Percentiles rank a stretch among this genome's conserved stretches.
These are phyloP conservation scores for Nannochloris sp. DNA, from an alignment of 139 green algal species.

Conservation along the genomic window DNA sequence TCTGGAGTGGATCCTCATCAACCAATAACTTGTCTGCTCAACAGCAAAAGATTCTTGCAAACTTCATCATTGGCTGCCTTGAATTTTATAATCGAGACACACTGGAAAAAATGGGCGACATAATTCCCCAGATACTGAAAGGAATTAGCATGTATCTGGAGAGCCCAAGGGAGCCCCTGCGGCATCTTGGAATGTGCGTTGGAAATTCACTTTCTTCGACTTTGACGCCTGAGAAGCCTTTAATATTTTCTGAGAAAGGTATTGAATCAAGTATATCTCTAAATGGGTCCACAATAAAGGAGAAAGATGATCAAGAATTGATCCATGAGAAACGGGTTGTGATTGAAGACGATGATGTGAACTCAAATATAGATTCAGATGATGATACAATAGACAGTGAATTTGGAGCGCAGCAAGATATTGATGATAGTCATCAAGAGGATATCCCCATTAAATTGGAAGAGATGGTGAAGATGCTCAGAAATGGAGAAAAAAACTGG, in stretches of 20 bases:
- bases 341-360: neutral
- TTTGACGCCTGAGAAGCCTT: conserved; percentile 34
- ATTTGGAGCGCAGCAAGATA: conserved; percentile 28
- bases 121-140: conserved; percentile 31
- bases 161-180: conserved; percentile 25
- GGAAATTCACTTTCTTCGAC: conserved; percentile 32
- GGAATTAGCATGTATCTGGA: conserved; percentile 46
- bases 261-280: neutral
- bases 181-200: conserved; percentile 50
- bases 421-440: neutral
- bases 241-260: conserved; percentile 36
- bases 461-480: conserved; percentile 33
- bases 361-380: conserved; percentile 31
- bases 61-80: no score
- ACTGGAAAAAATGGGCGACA: neutral
- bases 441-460: conserved; percentile 24
- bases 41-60: no score
- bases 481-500: conserved; percentile 47
- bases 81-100: neutral
- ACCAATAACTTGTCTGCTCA: no score
- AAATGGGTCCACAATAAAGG: neutral
- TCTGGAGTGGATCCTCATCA: no score
- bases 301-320: neutral
- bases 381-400: conserved; percentile 27
- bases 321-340: neutral